Evolutionary conservation across 2,329 filamentous ascomycete species (phyloP), one percentile per base, ranked within the genome.

Genomic region (Orbilia oligospora): DNA sequence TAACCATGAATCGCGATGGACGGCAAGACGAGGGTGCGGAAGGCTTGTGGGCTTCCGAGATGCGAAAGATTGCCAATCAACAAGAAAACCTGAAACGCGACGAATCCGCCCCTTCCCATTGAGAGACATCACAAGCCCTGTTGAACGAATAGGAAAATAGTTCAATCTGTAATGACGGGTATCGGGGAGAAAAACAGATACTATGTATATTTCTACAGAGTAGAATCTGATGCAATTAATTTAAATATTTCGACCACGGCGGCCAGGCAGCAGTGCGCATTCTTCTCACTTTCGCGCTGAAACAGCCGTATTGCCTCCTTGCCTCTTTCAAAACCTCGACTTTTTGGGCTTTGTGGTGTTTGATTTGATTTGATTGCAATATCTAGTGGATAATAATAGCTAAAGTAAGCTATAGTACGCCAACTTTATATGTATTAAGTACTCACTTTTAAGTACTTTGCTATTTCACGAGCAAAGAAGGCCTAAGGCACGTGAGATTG

Each of bases 261-360:
- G 55, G 56, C 68, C 68, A 78, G 75, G 75, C 75, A 78, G 75
- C 75, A 78, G 68, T 51, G 67, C 67, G 68, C 67, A 71, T 77
- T 77, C 72, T 72, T 72, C 18, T 49, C 56, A 55, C 53, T 63
- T 63, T 72, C 63, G 53, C 33, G 63, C 75, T 78, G 75, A 78
- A 78, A 78, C 63, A 63, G 51, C 61, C 58, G 58, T 70, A 64
- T 69, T 78, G 48, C 63, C 55, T 78, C 53, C 58, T 61, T 46
- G 55, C 55, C 41, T 61, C 41, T 58, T 63, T 67, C 56, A 65
- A 49, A 71, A 66, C 20, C 33, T 46, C 70, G 38, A 49, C 22
- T 30, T 30, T 55, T 10, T 12, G 27, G 53, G 36, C 20, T 36
- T 36, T 20, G n/a, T 22, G 33, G 30, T 20, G 51, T 51, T 70